Conservation (phyloP, 1,284 basidiomycete genomes). For the Agaricales sp. region DNA sequence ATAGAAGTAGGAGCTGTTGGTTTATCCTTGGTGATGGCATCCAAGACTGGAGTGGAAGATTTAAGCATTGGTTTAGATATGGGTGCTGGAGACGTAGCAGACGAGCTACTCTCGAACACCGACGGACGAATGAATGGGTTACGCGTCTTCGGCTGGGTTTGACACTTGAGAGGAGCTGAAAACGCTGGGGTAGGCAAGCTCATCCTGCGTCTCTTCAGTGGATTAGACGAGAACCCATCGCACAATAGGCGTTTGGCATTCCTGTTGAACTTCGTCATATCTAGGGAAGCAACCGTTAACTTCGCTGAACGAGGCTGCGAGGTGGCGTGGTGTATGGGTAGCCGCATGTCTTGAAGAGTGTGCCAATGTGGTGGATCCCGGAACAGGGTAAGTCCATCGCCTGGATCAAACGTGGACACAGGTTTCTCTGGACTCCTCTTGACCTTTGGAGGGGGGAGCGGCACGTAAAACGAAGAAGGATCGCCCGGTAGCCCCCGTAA, state of each 20-base stretch:
- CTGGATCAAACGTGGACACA: not conserved
- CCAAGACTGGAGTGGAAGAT: not conserved
- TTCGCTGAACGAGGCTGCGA: no score
- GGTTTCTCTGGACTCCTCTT: not conserved
- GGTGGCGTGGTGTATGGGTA: not conserved
- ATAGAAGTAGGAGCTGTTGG: not conserved
- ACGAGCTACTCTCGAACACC: not conserved
- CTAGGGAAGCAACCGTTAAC: not conserved
- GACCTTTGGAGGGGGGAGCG: not conserved
- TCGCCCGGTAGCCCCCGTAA: not conserved
- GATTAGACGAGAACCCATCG: not conserved
- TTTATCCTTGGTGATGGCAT: no score
- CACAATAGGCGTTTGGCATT: not conserved
- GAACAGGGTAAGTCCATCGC: not conserved
- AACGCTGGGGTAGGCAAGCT: not conserved
- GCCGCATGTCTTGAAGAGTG: not conserved
- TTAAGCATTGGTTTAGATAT: not conserved
- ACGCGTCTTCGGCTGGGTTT: not conserved
- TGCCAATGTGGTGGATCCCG: not conserved
- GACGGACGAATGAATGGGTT: conserved; percentile 1
- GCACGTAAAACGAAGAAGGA: not conserved
- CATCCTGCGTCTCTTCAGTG: not conserved
- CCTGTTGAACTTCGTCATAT: not conserved
- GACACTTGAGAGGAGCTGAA: not conserved
- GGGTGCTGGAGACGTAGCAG: not conserved